These are phyloP conservation scores for Candida hispaniensis DNA, from an alignment of 805 yeast species.

Conservation along the genomic window DNA sequence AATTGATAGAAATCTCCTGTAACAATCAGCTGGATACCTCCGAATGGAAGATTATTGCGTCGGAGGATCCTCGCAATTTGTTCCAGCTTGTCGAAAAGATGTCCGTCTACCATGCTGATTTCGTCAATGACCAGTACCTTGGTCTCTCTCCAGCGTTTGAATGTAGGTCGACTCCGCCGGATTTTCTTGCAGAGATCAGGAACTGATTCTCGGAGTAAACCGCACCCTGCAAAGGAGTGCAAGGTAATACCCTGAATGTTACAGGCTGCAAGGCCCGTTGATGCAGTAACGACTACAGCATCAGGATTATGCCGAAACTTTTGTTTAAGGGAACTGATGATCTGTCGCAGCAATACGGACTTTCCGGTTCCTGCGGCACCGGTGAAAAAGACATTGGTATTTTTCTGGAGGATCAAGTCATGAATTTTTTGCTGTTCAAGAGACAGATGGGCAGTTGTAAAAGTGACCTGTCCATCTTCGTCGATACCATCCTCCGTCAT, in stretches of 20 bases:
- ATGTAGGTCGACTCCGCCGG: constrained; percentile 35
- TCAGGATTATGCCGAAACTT: constrained; percentile 35
- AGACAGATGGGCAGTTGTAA: constrained; percentile 26
- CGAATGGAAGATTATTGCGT: constrained; percentile 54
- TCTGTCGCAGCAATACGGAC: constrained; percentile 65
- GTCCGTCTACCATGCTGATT: constrained; percentile 86
- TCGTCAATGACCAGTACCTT: constrained; percentile 81
- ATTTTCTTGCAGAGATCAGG: constrained; percentile 40
- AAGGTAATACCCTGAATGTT: constrained; percentile 87
- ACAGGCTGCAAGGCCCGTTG: constrained; percentile 93
- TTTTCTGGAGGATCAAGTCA: constrained; percentile 50
- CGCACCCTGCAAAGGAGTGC: constrained; percentile 78
- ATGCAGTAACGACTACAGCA: constrained; percentile 79
- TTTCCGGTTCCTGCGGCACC: constrained; percentile 99
- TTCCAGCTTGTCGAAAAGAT: constrained; percentile 63
- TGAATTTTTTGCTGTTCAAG: constrained; percentile 48
- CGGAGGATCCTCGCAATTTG: constrained; percentile 50
- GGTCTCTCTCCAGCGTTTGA: constrained; percentile 52
- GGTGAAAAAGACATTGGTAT: constrained; percentile 67
- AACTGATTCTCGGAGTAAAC: constrained; percentile 52
- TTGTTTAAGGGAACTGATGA: constrained; percentile 44
- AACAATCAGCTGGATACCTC: constrained; percentile 81
- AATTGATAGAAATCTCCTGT: constrained; percentile 96
- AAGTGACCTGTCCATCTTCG: constrained; percentile 13
- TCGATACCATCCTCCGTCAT: constrained; percentile 5